Evolutionary conservation across 2,329 filamentous ascomycete genomes (phyloP), one percentile per base, ranked within the genome.

Genomic region (Colletotrichum liriopes): DNA sequence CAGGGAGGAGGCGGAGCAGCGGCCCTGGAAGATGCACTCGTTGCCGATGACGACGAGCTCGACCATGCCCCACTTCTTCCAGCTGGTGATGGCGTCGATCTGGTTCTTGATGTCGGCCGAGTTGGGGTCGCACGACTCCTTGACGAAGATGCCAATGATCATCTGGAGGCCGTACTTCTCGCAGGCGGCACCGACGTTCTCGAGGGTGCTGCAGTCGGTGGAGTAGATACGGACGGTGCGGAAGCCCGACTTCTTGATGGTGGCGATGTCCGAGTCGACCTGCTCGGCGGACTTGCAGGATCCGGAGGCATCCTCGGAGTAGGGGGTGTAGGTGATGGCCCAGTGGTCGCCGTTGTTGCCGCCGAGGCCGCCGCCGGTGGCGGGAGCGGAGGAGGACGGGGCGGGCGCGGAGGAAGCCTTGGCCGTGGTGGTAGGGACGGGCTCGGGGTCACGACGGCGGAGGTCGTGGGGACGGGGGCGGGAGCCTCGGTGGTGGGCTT

Each of bases 91-190:
- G 73, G 90, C 89, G 41, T 87, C 84, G 73, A 98, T 88, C 88
- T 98, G 95, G 77, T 89, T 84, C 79, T 91, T 85, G 76, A 94
- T 91, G 67, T 89, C 90, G 69, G 88, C 85, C 79, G 85, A 85
- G 76, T 80, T 80, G 80, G 91, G 88, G 77, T 84, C 84, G 84
- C 89, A 90, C 70, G 89, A 86, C 75, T 84, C 85, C 84, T 93
- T 91, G 82, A 98, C 93, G 87, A 93, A 98, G 86, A 98, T 89
- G 82, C 96, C 96, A 73, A 97, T 85, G 82, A 98, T 96, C 83
- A 98, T 86, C 82, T 92, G 92, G 73, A 98, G 80, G 73, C 92
- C 92, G 82, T 92, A 80, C 77, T 89, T 82, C 78, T 88, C 83
- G 84, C 89, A 91, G 72, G 94, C 93, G 54, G 84, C 83, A 75